A percentile compares a stretch with the other conserved stretches of the same genome.
Evolutionary conservation across 1,284 basidiomycete species (phyloP).

Genomic region (Cutaneotrichosporon sp.): DNA sequence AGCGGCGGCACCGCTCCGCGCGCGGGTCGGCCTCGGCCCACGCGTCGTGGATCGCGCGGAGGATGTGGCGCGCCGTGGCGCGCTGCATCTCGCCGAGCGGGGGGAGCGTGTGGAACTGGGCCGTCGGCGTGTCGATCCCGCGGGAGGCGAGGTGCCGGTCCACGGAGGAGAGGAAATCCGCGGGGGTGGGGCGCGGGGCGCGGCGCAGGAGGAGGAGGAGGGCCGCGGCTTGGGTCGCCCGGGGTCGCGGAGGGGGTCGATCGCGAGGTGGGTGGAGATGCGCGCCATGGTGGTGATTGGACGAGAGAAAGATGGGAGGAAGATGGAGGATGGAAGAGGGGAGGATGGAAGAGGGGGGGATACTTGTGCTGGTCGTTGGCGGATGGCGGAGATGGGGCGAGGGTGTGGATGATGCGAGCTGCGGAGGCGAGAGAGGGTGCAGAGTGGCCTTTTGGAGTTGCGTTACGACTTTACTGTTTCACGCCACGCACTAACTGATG

Average conservation of each 20-base stretch:
- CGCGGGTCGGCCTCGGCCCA: background rate
- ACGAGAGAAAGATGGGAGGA: too few relatives aligned
- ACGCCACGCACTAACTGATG: too few relatives aligned
- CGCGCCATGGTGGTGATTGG: too few relatives aligned
- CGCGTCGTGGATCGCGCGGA: background rate
- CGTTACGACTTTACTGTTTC: too few relatives aligned
- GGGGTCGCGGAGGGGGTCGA: background rate
- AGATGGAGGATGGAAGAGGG: too few relatives aligned
- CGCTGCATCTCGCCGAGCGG: background rate
- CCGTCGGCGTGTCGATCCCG: background rate
- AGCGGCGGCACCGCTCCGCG: background rate
- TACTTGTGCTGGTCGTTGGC: too few relatives aligned
- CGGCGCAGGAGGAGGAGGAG: background rate
- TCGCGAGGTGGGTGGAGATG: background rate
- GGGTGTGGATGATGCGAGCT: too few relatives aligned
- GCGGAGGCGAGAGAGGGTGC: too few relatives aligned
- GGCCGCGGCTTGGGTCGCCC: background rate
- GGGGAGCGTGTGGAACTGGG: background rate
- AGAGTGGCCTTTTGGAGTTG: too few relatives aligned
- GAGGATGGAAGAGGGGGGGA: too few relatives aligned
- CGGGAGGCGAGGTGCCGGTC: background rate
- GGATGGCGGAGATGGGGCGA: too few relatives aligned
- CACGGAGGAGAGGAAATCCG: background rate
- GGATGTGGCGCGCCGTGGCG: background rate
- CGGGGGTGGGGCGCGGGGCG: background rate